These are phyloP conservation scores for Gastrodia elata DNA, from an alignment of 106 monocot genomes.

Conservation along the genomic window DNA sequence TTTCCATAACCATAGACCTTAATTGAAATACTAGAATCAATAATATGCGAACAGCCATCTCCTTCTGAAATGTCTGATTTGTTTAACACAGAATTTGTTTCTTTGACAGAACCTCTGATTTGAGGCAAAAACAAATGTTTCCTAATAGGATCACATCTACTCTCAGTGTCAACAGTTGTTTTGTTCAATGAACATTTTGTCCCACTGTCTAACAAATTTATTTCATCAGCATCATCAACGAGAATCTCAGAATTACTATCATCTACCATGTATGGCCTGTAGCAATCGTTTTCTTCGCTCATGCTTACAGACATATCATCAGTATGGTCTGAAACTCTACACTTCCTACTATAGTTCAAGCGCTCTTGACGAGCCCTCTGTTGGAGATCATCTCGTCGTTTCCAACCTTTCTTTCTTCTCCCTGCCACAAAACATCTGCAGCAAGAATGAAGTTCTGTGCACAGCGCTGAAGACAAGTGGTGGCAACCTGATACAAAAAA, in stretches of 20 bases:
- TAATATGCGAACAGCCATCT: constrained; percentile 27
- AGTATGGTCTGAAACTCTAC: constrained; percentile 21
- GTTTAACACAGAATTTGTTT: constrained; percentile 8
- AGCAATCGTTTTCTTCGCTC: constrained; percentile 29
- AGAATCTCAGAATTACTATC: constrained; percentile 17
- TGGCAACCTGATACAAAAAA: constrained; percentile 21
- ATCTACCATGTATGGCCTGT: constrained; percentile 11
- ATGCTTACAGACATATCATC: constrained; percentile 31
- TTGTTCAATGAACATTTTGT: constrained; percentile 18
- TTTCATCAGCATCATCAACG: constrained; percentile 16
- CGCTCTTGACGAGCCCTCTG: constrained; percentile 70
- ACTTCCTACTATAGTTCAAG: constrained; percentile 66
- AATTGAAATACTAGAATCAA: constrained; percentile 16
- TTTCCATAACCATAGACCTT: constrained; percentile 23
- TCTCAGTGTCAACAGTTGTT: constrained; percentile 3
- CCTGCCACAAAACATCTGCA: constrained; percentile 28
- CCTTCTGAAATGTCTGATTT: constrained; percentile 8
- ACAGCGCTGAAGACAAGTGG: constrained; percentile 14
- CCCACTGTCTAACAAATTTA: constrained; percentile 20
- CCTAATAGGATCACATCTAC: constrained; percentile 5
- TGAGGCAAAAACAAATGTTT: constrained; percentile 11
- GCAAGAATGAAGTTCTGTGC: constrained; percentile 21
- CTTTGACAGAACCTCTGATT: constrained; percentile 10
- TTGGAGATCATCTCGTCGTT: constrained; percentile 43
- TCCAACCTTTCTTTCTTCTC: constrained; percentile 49